Conservation (phyloP, 768 basidiomycete genomes). For the Collybia sp. region DNA sequence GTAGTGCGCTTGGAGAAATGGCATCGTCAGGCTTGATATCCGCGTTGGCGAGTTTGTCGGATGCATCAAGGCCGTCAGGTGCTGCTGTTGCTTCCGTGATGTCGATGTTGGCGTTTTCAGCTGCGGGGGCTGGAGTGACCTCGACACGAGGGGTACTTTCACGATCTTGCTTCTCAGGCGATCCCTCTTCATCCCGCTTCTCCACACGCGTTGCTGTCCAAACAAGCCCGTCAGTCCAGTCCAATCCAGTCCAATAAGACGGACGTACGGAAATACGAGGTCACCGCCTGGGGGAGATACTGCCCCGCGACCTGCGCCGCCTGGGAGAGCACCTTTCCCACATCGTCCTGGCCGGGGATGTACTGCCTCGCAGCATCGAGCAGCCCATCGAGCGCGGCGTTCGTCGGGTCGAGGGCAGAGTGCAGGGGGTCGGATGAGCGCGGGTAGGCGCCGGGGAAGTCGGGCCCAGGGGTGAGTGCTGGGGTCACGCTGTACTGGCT, state of each 20-base stretch:
- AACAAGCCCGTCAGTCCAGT: neutral
- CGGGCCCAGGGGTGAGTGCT: conserved; percentile 7
- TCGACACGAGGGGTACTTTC: no score
- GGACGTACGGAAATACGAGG: conserved; percentile 12
- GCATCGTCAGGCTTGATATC: no score
- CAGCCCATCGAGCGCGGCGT: neutral
- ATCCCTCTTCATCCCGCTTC: no score
- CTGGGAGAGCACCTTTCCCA: conserved; percentile 13
- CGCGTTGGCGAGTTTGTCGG: no score
- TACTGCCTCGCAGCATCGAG: conserved; percentile 14
- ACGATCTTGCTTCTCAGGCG: no score
- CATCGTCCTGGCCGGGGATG: conserved; percentile 15
- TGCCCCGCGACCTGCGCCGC: conserved; percentile 15
- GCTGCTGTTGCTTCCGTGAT: no score
- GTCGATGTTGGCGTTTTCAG: no score
- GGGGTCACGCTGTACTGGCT: neutral
- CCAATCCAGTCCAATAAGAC: neutral
- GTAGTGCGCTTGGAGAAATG: no score
- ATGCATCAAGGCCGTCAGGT: no score
- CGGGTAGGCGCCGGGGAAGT: conserved; percentile 15
- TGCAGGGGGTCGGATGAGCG: neutral
- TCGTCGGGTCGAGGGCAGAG: conserved; percentile 1
- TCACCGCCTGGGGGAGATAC: conserved; percentile 12
- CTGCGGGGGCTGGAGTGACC: no score
- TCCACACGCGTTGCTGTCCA: neutral